Percentiles rank a stretch among this genome's conserved stretches.
Conservation (phyloP, 2,329 filamentous ascomycete genomes). For the Diaporthe destruens region DNA sequence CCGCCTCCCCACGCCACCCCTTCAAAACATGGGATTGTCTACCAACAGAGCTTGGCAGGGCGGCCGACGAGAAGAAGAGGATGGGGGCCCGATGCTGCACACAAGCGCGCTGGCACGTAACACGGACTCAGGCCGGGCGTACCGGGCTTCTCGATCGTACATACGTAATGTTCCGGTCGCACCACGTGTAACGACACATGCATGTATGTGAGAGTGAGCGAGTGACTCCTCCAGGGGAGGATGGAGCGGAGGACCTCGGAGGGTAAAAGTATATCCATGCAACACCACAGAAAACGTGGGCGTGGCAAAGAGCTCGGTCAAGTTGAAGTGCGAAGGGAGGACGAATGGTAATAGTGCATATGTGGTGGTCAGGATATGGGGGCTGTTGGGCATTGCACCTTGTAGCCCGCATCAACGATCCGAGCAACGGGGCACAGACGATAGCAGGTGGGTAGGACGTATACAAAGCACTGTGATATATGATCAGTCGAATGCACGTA, state of each 20-base stretch:
- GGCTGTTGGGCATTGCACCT: conserved; percentile 15
- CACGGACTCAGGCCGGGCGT: conserved; percentile 25
- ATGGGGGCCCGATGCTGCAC: background rate
- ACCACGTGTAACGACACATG: conserved; percentile 2
- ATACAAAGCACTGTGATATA: background rate
- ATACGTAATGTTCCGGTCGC: conserved; percentile 11
- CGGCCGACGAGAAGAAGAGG: background rate
- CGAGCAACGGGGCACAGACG: conserved; percentile 5
- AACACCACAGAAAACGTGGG: conserved; percentile 14
- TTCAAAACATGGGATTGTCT: background rate
- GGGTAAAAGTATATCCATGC: background rate
- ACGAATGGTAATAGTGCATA: conserved; percentile 1
- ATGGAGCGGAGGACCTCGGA: background rate
- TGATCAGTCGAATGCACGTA: background rate
- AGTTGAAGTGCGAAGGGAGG: background rate
- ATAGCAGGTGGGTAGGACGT: background rate
- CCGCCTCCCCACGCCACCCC: background rate
- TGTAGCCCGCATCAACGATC: conserved; percentile 5
- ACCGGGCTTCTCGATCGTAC: background rate
- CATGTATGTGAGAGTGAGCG: background rate
- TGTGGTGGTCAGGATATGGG: conserved; percentile 4
- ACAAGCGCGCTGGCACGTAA: conserved; percentile 19
- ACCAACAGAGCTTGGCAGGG: background rate
- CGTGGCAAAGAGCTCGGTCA: conserved; percentile 1
- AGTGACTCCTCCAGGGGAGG: background rate